A percentile compares a stretch with the other conserved stretches of the same genome.
Conservation (phyloP, 805 yeast genomes). For the Yamadazyma philogaea region DNA sequence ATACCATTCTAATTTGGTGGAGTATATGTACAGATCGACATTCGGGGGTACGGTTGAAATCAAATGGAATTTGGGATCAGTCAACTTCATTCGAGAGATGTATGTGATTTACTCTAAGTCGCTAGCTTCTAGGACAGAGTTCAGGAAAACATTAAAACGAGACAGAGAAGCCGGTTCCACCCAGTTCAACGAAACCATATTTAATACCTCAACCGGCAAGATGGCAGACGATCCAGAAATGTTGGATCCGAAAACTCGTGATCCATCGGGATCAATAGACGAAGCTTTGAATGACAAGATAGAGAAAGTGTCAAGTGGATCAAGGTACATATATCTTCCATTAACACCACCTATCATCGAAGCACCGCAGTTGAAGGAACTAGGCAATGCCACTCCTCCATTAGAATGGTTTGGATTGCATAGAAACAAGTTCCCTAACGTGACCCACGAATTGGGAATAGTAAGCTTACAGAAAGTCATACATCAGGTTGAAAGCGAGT, state of each 20-base stretch:
- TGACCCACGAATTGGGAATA: slow-evolving; percentile 78
- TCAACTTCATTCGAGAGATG: slow-evolving; percentile 89
- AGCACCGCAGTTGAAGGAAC: slow-evolving; percentile 83
- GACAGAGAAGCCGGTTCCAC: slow-evolving; percentile 11
- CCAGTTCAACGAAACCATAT: slow-evolving; percentile 15
- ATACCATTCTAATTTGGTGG: slow-evolving; percentile 50
- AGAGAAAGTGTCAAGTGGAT: slow-evolving; percentile 32
- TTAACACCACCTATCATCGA: slow-evolving; percentile 76
- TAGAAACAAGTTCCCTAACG: slow-evolving; percentile 77
- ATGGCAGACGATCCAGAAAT: not conserved
- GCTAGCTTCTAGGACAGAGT: slow-evolving; percentile 53
- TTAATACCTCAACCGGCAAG: slow-evolving; percentile 2
- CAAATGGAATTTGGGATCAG: slow-evolving; percentile 90
- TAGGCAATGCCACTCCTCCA: slow-evolving; percentile 98
- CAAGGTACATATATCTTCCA: slow-evolving; percentile 57
- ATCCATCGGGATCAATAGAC: slow-evolving; percentile 22
- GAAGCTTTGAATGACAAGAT: slow-evolving; percentile 37
- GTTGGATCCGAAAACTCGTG: slow-evolving; percentile 1
- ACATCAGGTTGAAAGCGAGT: slow-evolving; percentile 58
- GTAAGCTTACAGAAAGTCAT: slow-evolving; percentile 71
- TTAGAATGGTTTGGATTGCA: slow-evolving; percentile 97
- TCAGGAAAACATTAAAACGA: slow-evolving; percentile 32
- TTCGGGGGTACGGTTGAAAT: slow-evolving; percentile 91
- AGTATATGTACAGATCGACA: slow-evolving; percentile 64
- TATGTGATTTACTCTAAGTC: slow-evolving; percentile 82